Conservation (phyloP, 805 yeast species). For the Candida loeiensis region DNA sequence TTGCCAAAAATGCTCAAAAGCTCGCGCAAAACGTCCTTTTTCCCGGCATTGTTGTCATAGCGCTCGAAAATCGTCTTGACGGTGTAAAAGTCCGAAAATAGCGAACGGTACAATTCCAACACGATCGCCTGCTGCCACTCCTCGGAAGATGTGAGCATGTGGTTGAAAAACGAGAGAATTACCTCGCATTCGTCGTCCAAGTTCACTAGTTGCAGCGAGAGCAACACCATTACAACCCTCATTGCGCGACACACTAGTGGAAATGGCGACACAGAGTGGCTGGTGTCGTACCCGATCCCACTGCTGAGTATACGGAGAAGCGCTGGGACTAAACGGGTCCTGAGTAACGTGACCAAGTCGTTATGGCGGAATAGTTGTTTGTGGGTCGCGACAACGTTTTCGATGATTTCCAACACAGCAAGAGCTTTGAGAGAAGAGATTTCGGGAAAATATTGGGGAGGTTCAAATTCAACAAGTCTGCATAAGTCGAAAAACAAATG, state of each 20-base stretch:
- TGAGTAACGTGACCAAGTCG: constrained; percentile 64
- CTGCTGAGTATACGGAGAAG: constrained; percentile 54
- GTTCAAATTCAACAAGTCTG: constrained; percentile 54
- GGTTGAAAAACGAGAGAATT: constrained; percentile 69
- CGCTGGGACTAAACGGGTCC: constrained; percentile 72
- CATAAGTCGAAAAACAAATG: constrained; percentile 72
- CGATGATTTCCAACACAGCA: constrained; percentile 80
- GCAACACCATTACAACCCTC: constrained; percentile 61
- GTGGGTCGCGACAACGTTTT: constrained; percentile 70
- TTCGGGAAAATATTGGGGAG: constrained; percentile 49
- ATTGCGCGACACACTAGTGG: constrained; percentile 72
- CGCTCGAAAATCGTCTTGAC: constrained; percentile 52
- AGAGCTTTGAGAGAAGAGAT: constrained; percentile 51
- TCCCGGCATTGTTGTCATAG: constrained; percentile 55
- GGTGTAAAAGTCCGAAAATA: constrained; percentile 54
- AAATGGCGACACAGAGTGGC: constrained; percentile 35
- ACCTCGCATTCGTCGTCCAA: constrained; percentile 80
- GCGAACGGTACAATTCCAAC: constrained; percentile 63
- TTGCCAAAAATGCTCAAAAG: constrained; percentile 36
- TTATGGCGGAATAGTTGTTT: constrained; percentile 51
- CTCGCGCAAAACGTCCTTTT: constrained; percentile 59
- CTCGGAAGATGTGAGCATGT: constrained; percentile 56
- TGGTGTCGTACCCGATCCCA: background rate
- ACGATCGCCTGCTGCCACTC: constrained; percentile 74
- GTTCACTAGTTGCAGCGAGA: constrained; percentile 53